phyloP scores from a whole-genome alignment of 1,284 basidiomycete genomes.

The Tilletia horrida region DNA sequence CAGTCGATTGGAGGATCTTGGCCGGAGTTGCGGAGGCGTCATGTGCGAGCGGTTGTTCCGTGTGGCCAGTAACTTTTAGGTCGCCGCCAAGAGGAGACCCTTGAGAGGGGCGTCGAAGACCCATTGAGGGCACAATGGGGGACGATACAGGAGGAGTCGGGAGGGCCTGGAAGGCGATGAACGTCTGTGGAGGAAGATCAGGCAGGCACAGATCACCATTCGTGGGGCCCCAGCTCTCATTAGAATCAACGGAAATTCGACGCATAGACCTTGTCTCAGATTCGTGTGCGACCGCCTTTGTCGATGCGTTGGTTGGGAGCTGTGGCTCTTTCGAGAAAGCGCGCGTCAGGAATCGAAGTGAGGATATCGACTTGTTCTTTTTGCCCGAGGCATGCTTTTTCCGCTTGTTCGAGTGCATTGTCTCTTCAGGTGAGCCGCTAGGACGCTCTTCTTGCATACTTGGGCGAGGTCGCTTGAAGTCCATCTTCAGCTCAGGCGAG shows the following conservation, averaged over 20 bases:
- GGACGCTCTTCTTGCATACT: neutral
- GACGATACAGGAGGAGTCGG: neutral
- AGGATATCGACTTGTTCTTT: neutral
- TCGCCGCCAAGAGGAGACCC: neutral
- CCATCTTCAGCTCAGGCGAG: neutral
- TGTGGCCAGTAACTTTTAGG: neutral
- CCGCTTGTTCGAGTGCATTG: neutral
- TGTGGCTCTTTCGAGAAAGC: neutral
- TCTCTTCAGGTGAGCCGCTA: neutral
- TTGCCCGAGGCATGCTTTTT: neutral
- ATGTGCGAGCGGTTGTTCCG: neutral
- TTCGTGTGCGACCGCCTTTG: neutral
- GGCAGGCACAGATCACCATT: neutral
- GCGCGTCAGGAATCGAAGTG: neutral
- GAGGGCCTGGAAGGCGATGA: neutral
- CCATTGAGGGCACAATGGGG: neutral
- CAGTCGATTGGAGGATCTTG: neutral
- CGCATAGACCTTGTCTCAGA: neutral
- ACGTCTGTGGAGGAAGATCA: neutral
- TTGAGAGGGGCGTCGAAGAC: neutral
- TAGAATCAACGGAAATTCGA: neutral
- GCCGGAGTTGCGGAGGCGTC: neutral
- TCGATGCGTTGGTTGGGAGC: neutral
- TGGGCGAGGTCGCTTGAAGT: neutral
- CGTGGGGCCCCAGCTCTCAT: constrained; percentile 4